phyloP scores from a whole-genome alignment of 306 rosid genomes.

The Sphenostylis stenocarpa region DNA sequence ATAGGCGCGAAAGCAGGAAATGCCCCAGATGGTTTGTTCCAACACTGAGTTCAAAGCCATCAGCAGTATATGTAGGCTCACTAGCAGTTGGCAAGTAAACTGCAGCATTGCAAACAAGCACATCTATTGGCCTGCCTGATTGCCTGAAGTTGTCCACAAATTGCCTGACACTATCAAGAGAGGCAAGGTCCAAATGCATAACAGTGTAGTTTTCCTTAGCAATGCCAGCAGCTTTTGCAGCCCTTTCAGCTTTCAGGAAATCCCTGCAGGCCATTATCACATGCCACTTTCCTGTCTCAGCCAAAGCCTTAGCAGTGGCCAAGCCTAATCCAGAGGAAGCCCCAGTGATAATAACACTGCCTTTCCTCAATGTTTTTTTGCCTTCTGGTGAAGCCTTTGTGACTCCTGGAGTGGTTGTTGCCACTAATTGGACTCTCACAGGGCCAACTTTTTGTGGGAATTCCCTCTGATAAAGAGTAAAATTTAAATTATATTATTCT shows the following conservation, averaged over 20 bases:
- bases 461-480: slow-evolving; percentile 45
- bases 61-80: slow-evolving; percentile 81
- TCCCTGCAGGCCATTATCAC: slow-evolving; percentile 94
- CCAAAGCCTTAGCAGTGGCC: slow-evolving; percentile 86
- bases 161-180: slow-evolving; percentile 80
- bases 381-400: slow-evolving; percentile 54
- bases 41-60: slow-evolving; percentile 88
- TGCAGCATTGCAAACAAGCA: slow-evolving; percentile 87
- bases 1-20: slow-evolving; percentile 76
- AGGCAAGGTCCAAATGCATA: slow-evolving; percentile 85
- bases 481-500: not conserved
- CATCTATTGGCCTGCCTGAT: slow-evolving; percentile 74
- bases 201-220: slow-evolving; percentile 70
- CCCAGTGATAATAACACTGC: slow-evolving; percentile 79
- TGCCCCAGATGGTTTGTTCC: slow-evolving; percentile 93
- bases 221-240: slow-evolving; percentile 84
- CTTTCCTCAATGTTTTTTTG: slow-evolving; percentile 82
- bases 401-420: slow-evolving; percentile 56
- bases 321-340: slow-evolving; percentile 89
- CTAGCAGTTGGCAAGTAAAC: slow-evolving; percentile 83
- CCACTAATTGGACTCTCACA: slow-evolving; percentile 58
- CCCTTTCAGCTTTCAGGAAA: slow-evolving; percentile 88
- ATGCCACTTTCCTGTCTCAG: slow-evolving; percentile 90
- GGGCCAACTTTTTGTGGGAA: slow-evolving; percentile 40
- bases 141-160: slow-evolving; percentile 69